These are phyloP conservation scores for Starmerella tilneyi DNA, from an alignment of 805 yeast genomes.

Conservation along the genomic window DNA sequence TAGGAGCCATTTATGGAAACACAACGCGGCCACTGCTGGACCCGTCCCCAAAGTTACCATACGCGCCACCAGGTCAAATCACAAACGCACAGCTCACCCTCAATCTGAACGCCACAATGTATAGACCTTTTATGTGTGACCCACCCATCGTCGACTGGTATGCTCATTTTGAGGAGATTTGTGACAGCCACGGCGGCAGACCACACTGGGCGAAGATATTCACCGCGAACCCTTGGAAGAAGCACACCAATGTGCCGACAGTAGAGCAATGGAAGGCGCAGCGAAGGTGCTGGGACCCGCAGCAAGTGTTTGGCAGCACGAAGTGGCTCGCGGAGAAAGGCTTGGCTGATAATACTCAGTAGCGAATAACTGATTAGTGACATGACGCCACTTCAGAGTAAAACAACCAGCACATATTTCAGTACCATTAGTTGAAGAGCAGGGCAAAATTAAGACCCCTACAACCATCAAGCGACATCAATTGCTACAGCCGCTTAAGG, in stretches of 20 bases:
- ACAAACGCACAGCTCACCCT: slow-evolving; percentile 71
- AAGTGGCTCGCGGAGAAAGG: slow-evolving; percentile 82
- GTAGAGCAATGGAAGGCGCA: slow-evolving; percentile 50
- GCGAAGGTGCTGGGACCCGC: slow-evolving; percentile 65
- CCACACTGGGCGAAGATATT: slow-evolving; percentile 99
- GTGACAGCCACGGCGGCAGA: slow-evolving; percentile 72
- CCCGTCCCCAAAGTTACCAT: slow-evolving; percentile 58
- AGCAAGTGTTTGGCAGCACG: slow-evolving; percentile 69
- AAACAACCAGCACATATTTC: no score
- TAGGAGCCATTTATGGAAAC: slow-evolving; percentile 80
- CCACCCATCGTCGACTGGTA: slow-evolving; percentile 71
- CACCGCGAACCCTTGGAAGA: slow-evolving; percentile 43
- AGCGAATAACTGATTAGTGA: background rate
- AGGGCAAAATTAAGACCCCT: no score
- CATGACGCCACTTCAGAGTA: background rate
- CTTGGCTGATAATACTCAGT: background rate
- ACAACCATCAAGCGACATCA: no score
- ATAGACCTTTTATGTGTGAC: slow-evolving; percentile 76
- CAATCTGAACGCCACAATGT: slow-evolving; percentile 88
- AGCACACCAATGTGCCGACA: slow-evolving; percentile 48
- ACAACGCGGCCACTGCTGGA: slow-evolving; percentile 72
- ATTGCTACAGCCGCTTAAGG: no score
- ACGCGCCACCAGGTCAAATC: slow-evolving; percentile 39
- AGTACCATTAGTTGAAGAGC: no score
- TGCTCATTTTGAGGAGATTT: slow-evolving; percentile 64